Base-by-base conservation (phyloP, 495 filamentous ascomycete species). In the Sphaerosporella brunnea region DNA sequence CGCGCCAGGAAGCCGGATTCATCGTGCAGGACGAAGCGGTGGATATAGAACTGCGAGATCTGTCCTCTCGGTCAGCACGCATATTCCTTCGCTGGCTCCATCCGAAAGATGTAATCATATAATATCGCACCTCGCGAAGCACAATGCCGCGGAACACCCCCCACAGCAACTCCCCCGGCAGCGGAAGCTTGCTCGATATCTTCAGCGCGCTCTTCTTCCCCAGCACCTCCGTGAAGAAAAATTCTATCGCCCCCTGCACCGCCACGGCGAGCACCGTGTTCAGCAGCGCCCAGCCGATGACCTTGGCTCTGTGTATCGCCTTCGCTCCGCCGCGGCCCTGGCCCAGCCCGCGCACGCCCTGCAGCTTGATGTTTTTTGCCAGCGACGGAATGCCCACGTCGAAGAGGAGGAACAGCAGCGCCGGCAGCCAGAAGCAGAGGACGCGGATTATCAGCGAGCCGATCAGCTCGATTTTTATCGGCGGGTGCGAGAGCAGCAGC, bases 401-500 rank as follows among this genome's bases (percentile, higher is more conserved):
- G 55, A 93, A 79, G 13, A 75, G 51, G 11, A 88, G 77, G 61
- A 83, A 84, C 34, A 80, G 42, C 9, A 80, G 54, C 0, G 85
- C 83, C 0, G 87, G 87, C 0, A 82, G 28, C 0, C 83, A 65
- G 65, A 74, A 93, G 59, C 83, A 82, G 23, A 82, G 47, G 1
- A 79, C 32, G n/a, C 84, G 81, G 24, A 81, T 64, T 2, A 70
- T 70, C 7, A 80, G 53, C 1, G 77, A 80, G 25, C 76, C 81
- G 24, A 80, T 60, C 2, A 93, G 53, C 62, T 93, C 84, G 50
- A 95, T 74, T 47, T 75, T 74, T 26, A 90, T 66, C 0, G 82
- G 78, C 0, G 77, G 65, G 53, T 92, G 80, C 26, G 79, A 80
- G 15, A 85, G 66, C 2, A 90, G 73, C 8, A 95, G 71, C 0